Evolutionary conservation across 257 asterid genomes (phyloP).

Genomic region (Gynochthodes officinalis): DNA sequence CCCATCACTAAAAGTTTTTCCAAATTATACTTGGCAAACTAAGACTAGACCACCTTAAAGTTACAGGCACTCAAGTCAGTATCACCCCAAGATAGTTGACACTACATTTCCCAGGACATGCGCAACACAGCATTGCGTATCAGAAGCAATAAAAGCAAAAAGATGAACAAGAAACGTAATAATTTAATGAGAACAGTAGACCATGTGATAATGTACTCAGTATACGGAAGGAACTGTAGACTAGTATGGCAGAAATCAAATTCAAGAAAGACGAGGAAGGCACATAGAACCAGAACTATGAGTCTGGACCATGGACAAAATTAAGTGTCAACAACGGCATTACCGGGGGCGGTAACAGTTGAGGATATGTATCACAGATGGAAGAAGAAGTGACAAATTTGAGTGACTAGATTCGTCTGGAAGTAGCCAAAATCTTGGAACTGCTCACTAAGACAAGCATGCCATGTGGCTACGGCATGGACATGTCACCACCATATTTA

Average conservation of each 20-base stretch:
- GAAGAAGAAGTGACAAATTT: neutral
- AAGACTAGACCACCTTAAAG: neutral
- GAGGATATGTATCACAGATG: neutral
- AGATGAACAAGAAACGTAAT: neutral
- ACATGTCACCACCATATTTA: no score
- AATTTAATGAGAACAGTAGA: no score
- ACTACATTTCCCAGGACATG: neutral
- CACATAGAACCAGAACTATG: neutral
- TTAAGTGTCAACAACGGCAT: neutral
- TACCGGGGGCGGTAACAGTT: neutral
- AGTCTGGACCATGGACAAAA: neutral
- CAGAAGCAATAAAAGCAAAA: neutral
- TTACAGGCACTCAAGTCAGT: neutral
- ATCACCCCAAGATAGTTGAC: neutral
- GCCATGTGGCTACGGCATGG: neutral
- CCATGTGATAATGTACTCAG: no score
- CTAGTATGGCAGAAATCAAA: no score
- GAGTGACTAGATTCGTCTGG: neutral
- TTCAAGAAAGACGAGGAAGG: no score
- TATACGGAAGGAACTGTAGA: no score
- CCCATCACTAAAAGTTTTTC: neutral
- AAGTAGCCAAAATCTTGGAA: conserved; percentile 8
- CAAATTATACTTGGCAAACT: neutral
- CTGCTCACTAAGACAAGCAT: neutral
- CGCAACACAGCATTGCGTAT: neutral